Evolutionary conservation across 148 eudicot species (phyloP), one percentile per base, ranked within the genome.

Genomic region (Mesembryanthemum crystallinum): DNA sequence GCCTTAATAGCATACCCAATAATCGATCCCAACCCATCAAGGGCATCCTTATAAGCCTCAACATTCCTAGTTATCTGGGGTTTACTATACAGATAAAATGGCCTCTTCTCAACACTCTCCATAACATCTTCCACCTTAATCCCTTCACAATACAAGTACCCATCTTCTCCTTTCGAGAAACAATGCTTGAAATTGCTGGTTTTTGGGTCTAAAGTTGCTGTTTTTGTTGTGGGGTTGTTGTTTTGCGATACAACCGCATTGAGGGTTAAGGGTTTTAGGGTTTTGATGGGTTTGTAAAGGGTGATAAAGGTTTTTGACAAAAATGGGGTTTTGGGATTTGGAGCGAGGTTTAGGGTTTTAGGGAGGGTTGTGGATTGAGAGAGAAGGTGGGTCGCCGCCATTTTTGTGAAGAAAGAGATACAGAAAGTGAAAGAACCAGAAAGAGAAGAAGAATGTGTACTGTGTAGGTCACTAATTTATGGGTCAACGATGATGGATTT

Each of bases 1-100:
- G 99, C 99, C 74, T 95, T 95, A 78, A 92, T 91, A 0, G 97
- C 99, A 76, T 92, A 95, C 17, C 99, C 99, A 80, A 95, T 89
- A 67, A 92, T 82, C 7, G 92, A 90, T 55, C 73, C 85, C 90
- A 92, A 82, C 27, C 98, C 98, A 76, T 85, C 77, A 70, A 95
- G 81, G 65, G 99, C 99, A 21, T 92, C 92, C 27, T 47, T 83
- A 78, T 92, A 95, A 54, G 97, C 96, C 84, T 85, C 92, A 67
- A 90, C 76, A 78, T 95, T 95, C 76, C 97, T 89, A 12, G 90
- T 90, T 25, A 92, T 90, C 52, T 95, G 99, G 58, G 88, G 88
- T 79, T 95, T 95, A 67, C 97, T 95, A 67, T 95, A 95, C 55
- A 95, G 67, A 81, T 92, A 95, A 82, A 92, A 95, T 1, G 97